Evolutionary conservation across 441 rosid genomes (phyloP).

Genomic region (Isatis lusitanica): DNA sequence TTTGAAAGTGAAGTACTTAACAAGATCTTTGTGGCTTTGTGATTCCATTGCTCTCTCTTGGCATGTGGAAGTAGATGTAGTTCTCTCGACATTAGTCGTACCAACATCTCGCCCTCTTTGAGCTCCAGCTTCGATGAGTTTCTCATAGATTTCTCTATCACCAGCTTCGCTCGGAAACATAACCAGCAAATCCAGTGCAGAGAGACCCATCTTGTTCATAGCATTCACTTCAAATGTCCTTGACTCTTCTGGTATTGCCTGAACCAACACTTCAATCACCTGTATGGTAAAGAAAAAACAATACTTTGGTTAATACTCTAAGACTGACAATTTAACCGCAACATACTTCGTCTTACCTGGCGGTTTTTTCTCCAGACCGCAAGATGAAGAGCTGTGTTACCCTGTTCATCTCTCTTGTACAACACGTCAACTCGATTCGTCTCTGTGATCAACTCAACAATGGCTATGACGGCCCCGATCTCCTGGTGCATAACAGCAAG

Average conservation of each 20-base stretch:
- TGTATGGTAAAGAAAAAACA: constrained; percentile 12
- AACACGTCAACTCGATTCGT: constrained; percentile 29
- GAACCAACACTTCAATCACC: constrained; percentile 41
- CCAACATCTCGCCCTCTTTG: constrained; percentile 28
- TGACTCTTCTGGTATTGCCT: constrained; percentile 25
- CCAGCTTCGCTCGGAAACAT: constrained; percentile 57
- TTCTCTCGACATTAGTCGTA: constrained; percentile 8
- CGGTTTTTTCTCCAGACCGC: constrained; percentile 47
- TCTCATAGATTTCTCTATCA: constrained; percentile 48
- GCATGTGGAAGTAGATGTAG: constrained; percentile 27
- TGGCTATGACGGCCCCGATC: constrained; percentile 28
- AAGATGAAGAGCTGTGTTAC: constrained; percentile 49
- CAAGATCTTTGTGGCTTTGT: constrained; percentile 20
- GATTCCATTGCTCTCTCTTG: neutral
- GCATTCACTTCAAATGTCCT: constrained; percentile 40
- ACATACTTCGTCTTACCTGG: constrained; percentile 22
- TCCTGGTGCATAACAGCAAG: constrained; percentile 43
- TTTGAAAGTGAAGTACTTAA: constrained; percentile 53
- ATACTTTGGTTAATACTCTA: neutral
- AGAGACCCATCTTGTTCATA: constrained; percentile 41
- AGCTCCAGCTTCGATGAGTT: constrained; percentile 41
- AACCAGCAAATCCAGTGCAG: constrained; percentile 46
- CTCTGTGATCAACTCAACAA: constrained; percentile 43
- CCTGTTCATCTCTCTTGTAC: constrained; percentile 44
- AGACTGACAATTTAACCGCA: neutral